These are phyloP conservation scores for Acer negundo DNA, from an alignment of 345 rosid genomes.

Conservation along the genomic window DNA sequence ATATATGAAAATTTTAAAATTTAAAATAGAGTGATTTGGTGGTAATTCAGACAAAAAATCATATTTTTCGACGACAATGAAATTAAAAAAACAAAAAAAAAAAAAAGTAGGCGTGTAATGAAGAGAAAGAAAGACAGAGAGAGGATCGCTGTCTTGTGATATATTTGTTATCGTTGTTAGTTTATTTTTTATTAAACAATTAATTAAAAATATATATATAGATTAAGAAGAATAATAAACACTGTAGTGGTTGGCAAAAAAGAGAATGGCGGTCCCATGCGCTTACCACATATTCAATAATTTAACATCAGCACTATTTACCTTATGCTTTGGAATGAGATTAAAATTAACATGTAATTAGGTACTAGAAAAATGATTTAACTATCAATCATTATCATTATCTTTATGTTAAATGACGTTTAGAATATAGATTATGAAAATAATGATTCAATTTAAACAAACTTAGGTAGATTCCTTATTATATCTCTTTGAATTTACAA, in stretches of 20 bases:
- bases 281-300: too few species aligned
- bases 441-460: too few species aligned
- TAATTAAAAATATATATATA: neutral
- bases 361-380: too few species aligned
- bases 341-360: too few species aligned
- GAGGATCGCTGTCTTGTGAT: conserved; percentile 16
- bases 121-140: conserved; percentile 12
- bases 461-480: too few species aligned
- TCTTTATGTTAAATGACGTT: too few species aligned
- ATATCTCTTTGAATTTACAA: too few species aligned
- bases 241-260: neutral
- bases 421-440: too few species aligned
- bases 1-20: neutral
- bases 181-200: conserved; percentile 1
- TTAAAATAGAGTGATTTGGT: neutral
- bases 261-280: too few species aligned
- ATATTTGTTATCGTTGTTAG: neutral
- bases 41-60: neutral
- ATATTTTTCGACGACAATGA: neutral
- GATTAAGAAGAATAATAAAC: neutral
- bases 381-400: too few species aligned
- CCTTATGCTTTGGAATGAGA: too few species aligned
- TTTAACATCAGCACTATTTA: too few species aligned
- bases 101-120: conserved; percentile 12
- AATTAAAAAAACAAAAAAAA: neutral